A percentile compares a stretch with the other conserved stretches of the same genome.
phyloP scores from a whole-genome alignment of 495 filamentous ascomycete species.

The Penicillium pancosmium region DNA sequence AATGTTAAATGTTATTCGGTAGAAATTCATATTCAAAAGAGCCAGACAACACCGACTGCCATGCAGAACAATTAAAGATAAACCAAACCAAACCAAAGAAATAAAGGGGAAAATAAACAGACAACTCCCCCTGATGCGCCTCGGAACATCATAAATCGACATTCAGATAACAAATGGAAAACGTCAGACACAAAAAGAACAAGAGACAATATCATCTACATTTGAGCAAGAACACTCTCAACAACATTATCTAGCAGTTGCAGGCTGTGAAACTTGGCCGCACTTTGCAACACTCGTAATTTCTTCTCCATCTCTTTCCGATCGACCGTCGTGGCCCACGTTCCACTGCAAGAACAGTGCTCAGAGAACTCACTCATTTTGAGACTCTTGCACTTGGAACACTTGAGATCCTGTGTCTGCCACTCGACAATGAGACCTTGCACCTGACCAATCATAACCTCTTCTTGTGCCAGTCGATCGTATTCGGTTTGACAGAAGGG shows the following conservation, averaged over 20 bases:
- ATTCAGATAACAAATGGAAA: constrained; percentile 6
- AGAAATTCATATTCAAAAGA: neutral
- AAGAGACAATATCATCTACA: constrained; percentile 26
- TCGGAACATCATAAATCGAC: neutral
- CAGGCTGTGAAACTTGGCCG: constrained; percentile 77
- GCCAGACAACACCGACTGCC: constrained; percentile 11
- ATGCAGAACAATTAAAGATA: constrained; percentile 9
- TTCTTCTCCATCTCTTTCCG: constrained; percentile 66
- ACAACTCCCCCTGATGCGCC: neutral
- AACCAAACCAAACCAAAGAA: neutral
- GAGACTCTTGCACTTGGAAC: constrained; percentile 54
- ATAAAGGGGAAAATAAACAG: neutral
- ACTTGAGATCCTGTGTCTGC: constrained; percentile 89
- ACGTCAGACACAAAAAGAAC: constrained; percentile 18
- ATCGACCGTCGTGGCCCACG: constrained; percentile 73
- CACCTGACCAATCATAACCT: constrained; percentile 76
- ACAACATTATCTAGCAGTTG: constrained; percentile 79
- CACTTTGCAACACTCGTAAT: constrained; percentile 69
- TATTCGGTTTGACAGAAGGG: constrained; percentile 75
- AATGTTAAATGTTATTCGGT: neutral
- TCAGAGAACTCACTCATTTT: constrained; percentile 94
- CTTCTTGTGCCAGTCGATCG: constrained; percentile 77
- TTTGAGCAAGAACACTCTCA: constrained; percentile 53
- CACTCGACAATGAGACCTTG: constrained; percentile 76
- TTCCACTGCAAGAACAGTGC: constrained; percentile 89